phyloP scores from a whole-genome alignment of 1,139 yeast species.

The Hansenula lynferdii region DNA sequence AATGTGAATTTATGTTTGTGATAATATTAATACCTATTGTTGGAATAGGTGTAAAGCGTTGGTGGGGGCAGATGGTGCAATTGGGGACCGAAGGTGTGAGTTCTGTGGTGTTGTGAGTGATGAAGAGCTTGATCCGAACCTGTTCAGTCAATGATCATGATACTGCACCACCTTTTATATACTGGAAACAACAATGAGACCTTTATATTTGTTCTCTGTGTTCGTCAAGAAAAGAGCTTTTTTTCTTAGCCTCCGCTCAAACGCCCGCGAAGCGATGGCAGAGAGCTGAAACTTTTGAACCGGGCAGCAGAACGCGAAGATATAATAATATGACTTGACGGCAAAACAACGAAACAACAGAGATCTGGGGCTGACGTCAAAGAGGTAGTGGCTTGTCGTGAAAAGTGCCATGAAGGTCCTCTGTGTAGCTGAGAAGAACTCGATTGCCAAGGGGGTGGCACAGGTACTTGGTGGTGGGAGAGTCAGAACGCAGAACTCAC shows the following conservation, averaged over 20 bases:
- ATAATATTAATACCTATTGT: background rate
- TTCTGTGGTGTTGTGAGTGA: too few relatives aligned
- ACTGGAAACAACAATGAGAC: too few relatives aligned
- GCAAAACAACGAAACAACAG: too few relatives aligned
- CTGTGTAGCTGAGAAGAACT: conserved; percentile 97
- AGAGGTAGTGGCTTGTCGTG: background rate
- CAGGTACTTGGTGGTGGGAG: conserved; percentile 71
- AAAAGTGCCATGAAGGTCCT: conserved; percentile 53
- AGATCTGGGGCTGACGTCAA: too few relatives aligned
- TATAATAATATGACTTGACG: too few relatives aligned
- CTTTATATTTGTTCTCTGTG: too few relatives aligned
- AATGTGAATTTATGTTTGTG: background rate
- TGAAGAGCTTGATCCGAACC: too few relatives aligned
- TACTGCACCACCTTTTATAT: background rate
- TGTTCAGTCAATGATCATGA: background rate
- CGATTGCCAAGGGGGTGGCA: conserved; percentile 87
- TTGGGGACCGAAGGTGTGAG: background rate
- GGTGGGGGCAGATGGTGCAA: background rate
- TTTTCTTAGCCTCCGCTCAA: too few relatives aligned
- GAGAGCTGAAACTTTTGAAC: too few relatives aligned
- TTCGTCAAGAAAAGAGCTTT: too few relatives aligned
- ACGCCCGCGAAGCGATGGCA: too few relatives aligned
- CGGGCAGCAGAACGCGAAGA: too few relatives aligned
- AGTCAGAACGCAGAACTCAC: conserved; percentile 41
- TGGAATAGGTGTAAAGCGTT: background rate